Percentiles rank a stretch among this genome's conserved stretches.
Evolutionary conservation across 2,329 filamentous ascomycete genomes (phyloP).

Genomic region (Trichoderma sp.): DNA sequence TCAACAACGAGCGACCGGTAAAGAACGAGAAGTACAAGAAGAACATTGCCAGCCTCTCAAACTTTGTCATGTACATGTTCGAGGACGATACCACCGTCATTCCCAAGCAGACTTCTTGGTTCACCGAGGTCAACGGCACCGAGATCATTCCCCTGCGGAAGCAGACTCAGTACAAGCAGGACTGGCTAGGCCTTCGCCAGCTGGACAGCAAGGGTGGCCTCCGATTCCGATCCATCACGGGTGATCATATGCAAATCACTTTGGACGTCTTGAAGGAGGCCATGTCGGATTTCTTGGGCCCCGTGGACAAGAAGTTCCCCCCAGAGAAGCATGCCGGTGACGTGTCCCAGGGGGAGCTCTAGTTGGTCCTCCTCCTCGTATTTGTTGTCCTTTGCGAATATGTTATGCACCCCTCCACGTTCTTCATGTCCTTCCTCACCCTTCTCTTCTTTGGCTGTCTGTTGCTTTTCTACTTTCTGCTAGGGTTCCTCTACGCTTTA

Average conservation of each 20-base stretch:
- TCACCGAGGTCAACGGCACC: constrained; percentile 76
- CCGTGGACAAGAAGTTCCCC: constrained; percentile 39
- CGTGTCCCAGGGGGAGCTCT: constrained; percentile 36
- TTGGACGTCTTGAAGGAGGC: constrained; percentile 63
- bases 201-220: constrained; percentile 78
- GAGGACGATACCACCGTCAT: constrained; percentile 80
- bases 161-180: constrained; percentile 74
- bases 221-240: constrained; percentile 68
- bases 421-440: background rate
- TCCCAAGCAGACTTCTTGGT: constrained; percentile 89
- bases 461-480: background rate
- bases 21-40: constrained; percentile 74
- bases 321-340: constrained; percentile 24
- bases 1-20: constrained; percentile 81
- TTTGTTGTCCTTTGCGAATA: background rate
- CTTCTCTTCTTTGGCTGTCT: background rate
- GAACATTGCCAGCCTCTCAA: constrained; percentile 66
- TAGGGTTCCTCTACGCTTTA: background rate
- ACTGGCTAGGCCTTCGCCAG: constrained; percentile 83
- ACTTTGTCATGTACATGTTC: constrained; percentile 88
- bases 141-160: constrained; percentile 65
- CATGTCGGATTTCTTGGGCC: constrained; percentile 66
- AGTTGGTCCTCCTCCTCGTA: constrained; percentile 9
- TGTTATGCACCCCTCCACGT: too few relatives aligned
- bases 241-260: constrained; percentile 78